phyloP scores from a whole-genome alignment of 1,284 basidiomycete genomes.

The Cryptococcus sp. region DNA sequence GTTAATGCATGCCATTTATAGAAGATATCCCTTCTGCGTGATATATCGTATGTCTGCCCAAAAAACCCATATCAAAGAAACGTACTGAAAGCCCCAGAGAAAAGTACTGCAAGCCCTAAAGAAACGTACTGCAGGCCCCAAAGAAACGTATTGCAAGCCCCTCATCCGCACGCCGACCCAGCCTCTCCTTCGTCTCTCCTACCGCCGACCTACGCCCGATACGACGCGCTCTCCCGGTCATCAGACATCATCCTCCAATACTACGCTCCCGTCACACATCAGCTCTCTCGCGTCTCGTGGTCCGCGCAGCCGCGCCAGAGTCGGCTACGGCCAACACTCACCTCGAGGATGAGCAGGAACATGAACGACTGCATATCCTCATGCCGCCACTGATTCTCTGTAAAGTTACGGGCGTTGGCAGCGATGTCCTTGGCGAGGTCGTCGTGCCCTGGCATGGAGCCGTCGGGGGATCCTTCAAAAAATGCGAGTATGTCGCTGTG shows the following conservation, averaged over 20 bases:
- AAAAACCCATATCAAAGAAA: no score
- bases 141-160: no score
- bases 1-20: no score
- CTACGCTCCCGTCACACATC: neutral
- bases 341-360: constrained; percentile 40
- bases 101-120: no score
- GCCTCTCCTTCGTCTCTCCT: no score
- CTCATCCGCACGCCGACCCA: no score
- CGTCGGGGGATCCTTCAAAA: constrained; percentile 51
- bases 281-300: neutral
- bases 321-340: constrained; percentile 10
- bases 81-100: no score
- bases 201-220: no score
- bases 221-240: constrained; percentile 29
- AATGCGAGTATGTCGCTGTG: constrained; percentile 51
- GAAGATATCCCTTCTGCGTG: no score
- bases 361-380: constrained; percentile 52
- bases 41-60: no score
- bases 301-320: no score
- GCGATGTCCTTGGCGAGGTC: constrained; percentile 50
- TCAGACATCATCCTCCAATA: constrained; percentile 34
- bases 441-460: constrained; percentile 40
- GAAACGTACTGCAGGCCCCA: no score
- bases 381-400: constrained; percentile 46
- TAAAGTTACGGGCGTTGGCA: constrained; percentile 42